These are phyloP conservation scores for Entophlyctis luteolus DNA, from an alignment of 192 early-diverging fungal species.

Conservation along the genomic window DNA sequence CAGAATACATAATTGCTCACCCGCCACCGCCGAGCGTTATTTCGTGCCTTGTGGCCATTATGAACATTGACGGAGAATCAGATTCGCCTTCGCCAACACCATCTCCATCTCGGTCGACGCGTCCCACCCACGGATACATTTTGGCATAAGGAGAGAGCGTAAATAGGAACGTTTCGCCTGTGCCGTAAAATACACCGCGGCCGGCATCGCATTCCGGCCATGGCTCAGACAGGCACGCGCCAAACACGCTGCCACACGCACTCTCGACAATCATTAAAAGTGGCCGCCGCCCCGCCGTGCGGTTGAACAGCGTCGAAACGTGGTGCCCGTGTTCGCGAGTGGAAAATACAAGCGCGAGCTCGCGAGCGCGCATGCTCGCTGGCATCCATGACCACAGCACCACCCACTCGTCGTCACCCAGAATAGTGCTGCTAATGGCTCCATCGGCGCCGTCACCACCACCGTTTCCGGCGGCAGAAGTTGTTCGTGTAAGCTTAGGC, in stretches of 20 bases:
- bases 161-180: conserved; percentile 49
- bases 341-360: conserved; percentile 43
- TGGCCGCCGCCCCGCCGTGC: conserved; percentile 24
- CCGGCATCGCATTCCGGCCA: conserved; percentile 29
- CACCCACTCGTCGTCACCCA: conserved; percentile 42
- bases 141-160: conserved; percentile 39
- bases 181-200: conserved; percentile 37
- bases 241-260: conserved; percentile 38
- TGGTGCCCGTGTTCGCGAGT: conserved; percentile 41
- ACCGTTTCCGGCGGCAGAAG: background rate
- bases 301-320: conserved; percentile 31
- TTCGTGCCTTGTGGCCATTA: conserved; percentile 35
- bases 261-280: conserved; percentile 40
- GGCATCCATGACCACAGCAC: conserved; percentile 50
- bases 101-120: conserved; percentile 7
- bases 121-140: conserved; percentile 46
- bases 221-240: conserved; percentile 34
- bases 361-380: conserved; percentile 28
- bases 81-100: background rate
- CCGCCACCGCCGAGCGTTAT: conserved; percentile 43
- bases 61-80: conserved; percentile 40
- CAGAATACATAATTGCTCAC: conserved; percentile 18
- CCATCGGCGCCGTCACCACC: background rate
- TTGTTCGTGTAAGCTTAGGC: conserved; percentile 29
- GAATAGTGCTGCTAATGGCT: conserved; percentile 14